These are phyloP conservation scores for Flaveria robusta DNA, from an alignment of 129 eudicot genomes.

Conservation along the genomic window DNA sequence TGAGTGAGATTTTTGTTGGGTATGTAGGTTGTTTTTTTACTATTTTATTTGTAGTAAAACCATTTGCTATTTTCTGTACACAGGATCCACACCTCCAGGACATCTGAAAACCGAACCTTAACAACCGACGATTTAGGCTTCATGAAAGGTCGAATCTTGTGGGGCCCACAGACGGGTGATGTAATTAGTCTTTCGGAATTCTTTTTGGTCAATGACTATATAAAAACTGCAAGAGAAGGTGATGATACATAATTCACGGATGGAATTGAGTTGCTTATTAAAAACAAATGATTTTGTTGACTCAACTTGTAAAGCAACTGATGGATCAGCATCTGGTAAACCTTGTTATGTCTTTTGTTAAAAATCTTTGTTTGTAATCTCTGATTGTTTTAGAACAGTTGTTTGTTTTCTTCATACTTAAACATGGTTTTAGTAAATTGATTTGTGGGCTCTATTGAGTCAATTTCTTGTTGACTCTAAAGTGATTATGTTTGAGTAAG, in stretches of 20 bases:
- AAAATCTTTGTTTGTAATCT: constrained; percentile 35
- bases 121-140: constrained; percentile 28
- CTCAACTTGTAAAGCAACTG: constrained; percentile 35
- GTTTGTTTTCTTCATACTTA: constrained; percentile 33
- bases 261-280: constrained; percentile 24
- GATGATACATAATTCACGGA: constrained; percentile 22
- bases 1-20: no score
- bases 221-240: constrained; percentile 33
- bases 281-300: constrained; percentile 20
- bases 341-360: constrained; percentile 27
- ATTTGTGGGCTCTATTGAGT: constrained; percentile 8
- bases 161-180: constrained; percentile 24
- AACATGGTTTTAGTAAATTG: constrained; percentile 33
- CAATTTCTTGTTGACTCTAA: background rate
- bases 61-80: constrained; percentile 3
- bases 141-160: constrained; percentile 24
- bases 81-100: constrained; percentile 55
- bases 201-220: constrained; percentile 37
- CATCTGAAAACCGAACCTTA: constrained; percentile 75
- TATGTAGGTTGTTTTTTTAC: background rate
- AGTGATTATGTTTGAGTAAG: background rate
- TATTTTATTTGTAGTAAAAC: background rate
- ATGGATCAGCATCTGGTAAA: constrained; percentile 26
- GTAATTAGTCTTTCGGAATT: constrained; percentile 29
- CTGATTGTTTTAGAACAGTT: constrained; percentile 38